Percentiles rank a stretch among this genome's conserved stretches.
These are phyloP conservation scores for Chytriomyces hyalinus DNA, from an alignment of 192 early-diverging fungal genomes.

Conservation along the genomic window DNA sequence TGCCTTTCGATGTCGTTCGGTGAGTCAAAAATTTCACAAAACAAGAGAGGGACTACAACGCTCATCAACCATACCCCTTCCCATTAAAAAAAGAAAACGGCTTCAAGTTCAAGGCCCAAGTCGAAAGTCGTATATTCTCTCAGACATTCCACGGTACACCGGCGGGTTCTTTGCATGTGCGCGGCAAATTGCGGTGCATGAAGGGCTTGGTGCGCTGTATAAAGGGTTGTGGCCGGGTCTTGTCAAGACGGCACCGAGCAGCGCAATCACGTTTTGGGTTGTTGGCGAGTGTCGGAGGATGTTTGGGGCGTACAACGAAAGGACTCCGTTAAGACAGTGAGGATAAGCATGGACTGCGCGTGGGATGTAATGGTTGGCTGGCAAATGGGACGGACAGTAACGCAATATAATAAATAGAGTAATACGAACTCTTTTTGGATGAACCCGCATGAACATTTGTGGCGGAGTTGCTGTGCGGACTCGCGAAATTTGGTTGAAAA, in stretches of 20 bases:
- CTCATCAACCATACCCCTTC: not conserved
- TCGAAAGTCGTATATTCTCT: constrained; percentile 63
- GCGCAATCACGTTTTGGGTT: constrained; percentile 88
- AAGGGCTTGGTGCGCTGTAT: constrained; percentile 86
- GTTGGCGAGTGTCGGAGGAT: constrained; percentile 38
- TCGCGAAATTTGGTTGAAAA: too few species aligned
- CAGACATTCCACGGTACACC: constrained; percentile 69
- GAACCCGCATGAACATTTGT: too few species aligned
- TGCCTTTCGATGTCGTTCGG: constrained; percentile 87
- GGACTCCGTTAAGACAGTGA: not conserved
- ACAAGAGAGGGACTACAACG: too few species aligned
- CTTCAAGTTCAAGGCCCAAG: constrained; percentile 76
- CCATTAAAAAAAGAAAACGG: constrained; percentile 44
- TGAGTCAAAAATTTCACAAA: not conserved
- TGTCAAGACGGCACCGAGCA: constrained; percentile 84
- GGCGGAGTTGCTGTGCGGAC: too few species aligned
- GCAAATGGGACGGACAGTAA: too few species aligned
- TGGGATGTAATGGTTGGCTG: too few species aligned
- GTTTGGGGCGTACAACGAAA: too few species aligned
- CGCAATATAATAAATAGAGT: too few species aligned
- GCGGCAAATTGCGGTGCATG: constrained; percentile 68
- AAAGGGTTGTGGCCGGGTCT: constrained; percentile 84
- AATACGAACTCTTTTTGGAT: too few species aligned
- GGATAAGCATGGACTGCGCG: not conserved
- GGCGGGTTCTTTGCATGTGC: constrained; percentile 64